Conservation (phyloP, 306 rosid genomes). For the Hippophae rhamnoides region DNA sequence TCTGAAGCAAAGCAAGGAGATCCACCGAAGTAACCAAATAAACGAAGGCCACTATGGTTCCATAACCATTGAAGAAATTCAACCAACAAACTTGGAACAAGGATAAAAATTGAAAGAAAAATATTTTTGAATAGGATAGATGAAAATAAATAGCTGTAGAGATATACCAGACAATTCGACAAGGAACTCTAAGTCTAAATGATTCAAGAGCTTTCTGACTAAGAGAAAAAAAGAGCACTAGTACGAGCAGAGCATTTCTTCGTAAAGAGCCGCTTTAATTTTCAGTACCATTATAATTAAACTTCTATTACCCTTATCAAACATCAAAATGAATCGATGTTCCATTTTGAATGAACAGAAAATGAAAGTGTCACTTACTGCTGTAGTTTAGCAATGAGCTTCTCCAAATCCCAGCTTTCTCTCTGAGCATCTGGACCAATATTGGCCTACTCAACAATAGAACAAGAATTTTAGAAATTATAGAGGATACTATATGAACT, state of each 20-base stretch:
- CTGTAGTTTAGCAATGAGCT: conserved; percentile 81
- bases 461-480: conserved; percentile 6
- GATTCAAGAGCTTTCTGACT: not conserved
- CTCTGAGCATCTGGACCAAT: conserved; percentile 75
- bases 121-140: not conserved
- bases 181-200: not conserved
- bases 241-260: not conserved
- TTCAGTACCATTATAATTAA: too few relatives aligned
- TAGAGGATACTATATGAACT: not conserved
- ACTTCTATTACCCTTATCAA: not conserved
- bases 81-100: not conserved
- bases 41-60: not conserved
- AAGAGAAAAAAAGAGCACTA: not conserved
- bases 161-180: not conserved
- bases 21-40: not conserved
- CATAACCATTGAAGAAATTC: conserved; percentile 5
- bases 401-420: conserved; percentile 93
- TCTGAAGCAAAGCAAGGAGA: conserved; percentile 10
- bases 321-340: not conserved
- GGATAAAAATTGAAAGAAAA: not conserved
- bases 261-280: not conserved
- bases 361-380: conserved; percentile 60
- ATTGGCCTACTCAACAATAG: conserved; percentile 59
- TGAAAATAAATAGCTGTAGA: not conserved
- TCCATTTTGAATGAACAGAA: conserved; percentile 6